Evolutionary conservation across 495 filamentous ascomycete genomes (phyloP).

Genomic region (Zalerion maritima): DNA sequence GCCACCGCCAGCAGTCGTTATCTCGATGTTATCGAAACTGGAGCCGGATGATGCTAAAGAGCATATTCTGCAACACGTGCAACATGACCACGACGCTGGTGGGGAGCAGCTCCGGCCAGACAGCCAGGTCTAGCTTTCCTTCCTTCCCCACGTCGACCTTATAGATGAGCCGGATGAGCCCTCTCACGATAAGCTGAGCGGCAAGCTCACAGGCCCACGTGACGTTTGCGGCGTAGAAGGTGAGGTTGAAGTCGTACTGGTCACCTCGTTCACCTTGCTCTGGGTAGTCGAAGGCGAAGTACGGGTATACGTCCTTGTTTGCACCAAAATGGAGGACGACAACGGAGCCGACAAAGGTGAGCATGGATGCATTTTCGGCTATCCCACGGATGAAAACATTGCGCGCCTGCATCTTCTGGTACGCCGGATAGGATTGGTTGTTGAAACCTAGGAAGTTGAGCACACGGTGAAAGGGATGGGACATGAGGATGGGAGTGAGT

Average conservation of each 20-base stretch:
- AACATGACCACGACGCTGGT: constrained; percentile 45
- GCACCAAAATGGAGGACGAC: constrained; percentile 45
- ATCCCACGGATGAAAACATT: constrained; percentile 48
- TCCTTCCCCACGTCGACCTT: constrained; percentile 42
- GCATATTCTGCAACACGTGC: constrained; percentile 53
- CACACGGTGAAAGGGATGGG: constrained; percentile 35
- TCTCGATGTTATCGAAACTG: constrained; percentile 31
- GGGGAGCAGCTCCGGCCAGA: constrained; percentile 47
- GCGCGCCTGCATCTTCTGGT: constrained; percentile 43
- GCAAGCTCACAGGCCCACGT: constrained; percentile 48
- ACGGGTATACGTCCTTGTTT: constrained; percentile 46
- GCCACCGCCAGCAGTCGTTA: constrained; percentile 4
- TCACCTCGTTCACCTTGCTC: constrained; percentile 20
- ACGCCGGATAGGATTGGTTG: constrained; percentile 37
- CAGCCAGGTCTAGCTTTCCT: constrained; percentile 41
- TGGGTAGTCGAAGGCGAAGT: constrained; percentile 38
- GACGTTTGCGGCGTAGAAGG: constrained; percentile 41
- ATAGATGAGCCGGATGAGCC: constrained; percentile 38
- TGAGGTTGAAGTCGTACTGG: constrained; percentile 39
- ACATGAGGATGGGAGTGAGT: constrained; percentile 45
- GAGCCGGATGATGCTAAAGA: constrained; percentile 47
- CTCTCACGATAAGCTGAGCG: constrained; percentile 39
- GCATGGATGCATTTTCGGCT: constrained; percentile 51
- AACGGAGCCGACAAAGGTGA: constrained; percentile 44
- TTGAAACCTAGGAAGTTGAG: constrained; percentile 33